These are phyloP conservation scores for Chenopodium quinoa DNA, from an alignment of 148 eudicot genomes.

Conservation along the genomic window DNA sequence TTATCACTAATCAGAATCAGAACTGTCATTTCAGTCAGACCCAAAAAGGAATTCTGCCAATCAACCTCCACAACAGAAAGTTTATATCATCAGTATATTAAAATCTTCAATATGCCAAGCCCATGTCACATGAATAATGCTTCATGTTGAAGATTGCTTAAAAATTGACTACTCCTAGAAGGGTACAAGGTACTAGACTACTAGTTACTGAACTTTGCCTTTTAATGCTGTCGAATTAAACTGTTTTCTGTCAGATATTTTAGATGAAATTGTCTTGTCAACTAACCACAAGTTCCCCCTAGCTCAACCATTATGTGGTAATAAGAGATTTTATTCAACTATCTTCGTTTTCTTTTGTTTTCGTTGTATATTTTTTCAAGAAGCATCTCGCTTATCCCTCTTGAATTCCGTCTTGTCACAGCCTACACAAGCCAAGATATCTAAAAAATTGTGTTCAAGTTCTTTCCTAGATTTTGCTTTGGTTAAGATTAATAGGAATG, in stretches of 20 bases:
- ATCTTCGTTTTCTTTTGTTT: neutral
- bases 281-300: conserved; percentile 3
- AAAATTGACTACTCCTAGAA: conserved; percentile 16
- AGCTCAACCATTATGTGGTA: neutral
- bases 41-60: conserved; percentile 3
- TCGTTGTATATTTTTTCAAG: neutral
- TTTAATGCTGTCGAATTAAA: conserved; percentile 14
- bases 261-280: conserved; percentile 17
- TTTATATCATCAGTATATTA: neutral
- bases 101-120: conserved; percentile 7
- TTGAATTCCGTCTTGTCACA: neutral
- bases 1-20: conserved; percentile 9
- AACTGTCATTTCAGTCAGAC: conserved; percentile 19
- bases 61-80: neutral
- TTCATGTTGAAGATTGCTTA: conserved; percentile 13
- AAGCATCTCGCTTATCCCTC: neutral
- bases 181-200: conserved; percentile 13
- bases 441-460: neutral
- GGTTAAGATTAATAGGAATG: neutral
- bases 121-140: conserved; percentile 19
- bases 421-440: neutral
- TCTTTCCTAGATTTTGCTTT: neutral
- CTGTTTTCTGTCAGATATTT: conserved; percentile 21
- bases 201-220: conserved; percentile 11
- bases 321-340: neutral